A percentile compares a stretch with the other conserved stretches of the same genome.
Evolutionary conservation across 345 rosid genomes (phyloP).

Genomic region (Acer negundo): DNA sequence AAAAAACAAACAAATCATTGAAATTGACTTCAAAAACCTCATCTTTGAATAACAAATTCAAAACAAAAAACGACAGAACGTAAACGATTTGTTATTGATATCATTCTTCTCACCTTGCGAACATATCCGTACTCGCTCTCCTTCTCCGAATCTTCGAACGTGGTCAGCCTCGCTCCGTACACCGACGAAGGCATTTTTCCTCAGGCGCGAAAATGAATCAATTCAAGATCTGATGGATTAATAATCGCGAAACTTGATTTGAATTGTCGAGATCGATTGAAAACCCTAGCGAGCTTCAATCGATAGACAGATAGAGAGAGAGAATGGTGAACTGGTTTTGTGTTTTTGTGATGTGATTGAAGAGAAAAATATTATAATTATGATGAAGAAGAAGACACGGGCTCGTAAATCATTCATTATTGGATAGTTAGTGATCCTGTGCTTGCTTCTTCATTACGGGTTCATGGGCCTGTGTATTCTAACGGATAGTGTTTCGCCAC

Average conservation of each 20-base stretch:
- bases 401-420: not conserved
- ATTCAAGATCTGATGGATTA: not conserved
- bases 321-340: not conserved
- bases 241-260: not conserved
- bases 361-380: not conserved
- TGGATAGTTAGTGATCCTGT: not conserved
- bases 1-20: not conserved
- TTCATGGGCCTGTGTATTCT: not conserved
- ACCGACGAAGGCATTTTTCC: constrained; percentile 76
- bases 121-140: constrained; percentile 99
- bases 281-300: not conserved
- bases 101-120: constrained; percentile 62
- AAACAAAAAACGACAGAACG: not conserved
- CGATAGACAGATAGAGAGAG: not conserved
- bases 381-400: not conserved
- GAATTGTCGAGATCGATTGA: not conserved
- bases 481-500: not conserved
- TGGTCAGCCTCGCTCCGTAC: constrained; percentile 83
- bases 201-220: not conserved
- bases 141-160: constrained; percentile 94
- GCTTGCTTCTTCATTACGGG: not conserved
- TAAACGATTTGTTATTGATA: not conserved
- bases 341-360: not conserved
- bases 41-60: not conserved
- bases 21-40: not conserved